Evolutionary conservation across 2,329 filamentous ascomycete species (phyloP).

Genomic region (Venturia pyrina): DNA sequence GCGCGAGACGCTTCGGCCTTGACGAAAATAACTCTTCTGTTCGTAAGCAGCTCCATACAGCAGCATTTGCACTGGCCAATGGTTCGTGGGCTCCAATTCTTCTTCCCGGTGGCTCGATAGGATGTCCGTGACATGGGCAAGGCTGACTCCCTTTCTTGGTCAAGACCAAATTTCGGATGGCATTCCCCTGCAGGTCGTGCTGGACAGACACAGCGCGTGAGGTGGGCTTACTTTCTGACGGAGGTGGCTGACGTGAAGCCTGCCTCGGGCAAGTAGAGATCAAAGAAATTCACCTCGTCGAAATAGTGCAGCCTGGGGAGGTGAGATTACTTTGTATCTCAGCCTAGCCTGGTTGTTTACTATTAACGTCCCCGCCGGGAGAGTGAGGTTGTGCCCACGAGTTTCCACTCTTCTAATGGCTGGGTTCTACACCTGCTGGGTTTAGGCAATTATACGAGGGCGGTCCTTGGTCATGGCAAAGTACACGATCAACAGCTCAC

Average conservation of each 20-base stretch:
- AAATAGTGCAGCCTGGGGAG: too few relatives aligned
- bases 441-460: too few relatives aligned
- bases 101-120: not conserved
- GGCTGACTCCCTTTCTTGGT: not conserved
- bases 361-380: too few relatives aligned
- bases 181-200: not conserved
- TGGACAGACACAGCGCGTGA: not conserved
- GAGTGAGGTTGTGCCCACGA: too few relatives aligned
- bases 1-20: not conserved
- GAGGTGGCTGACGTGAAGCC: not conserved
- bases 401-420: too few relatives aligned
- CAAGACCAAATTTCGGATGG: not conserved
- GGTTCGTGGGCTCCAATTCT: not conserved
- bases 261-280: too few relatives aligned
- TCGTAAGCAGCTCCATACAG: not conserved
- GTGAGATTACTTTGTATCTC: too few relatives aligned
- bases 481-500: too few relatives aligned
- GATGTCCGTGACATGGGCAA: not conserved
- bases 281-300: too few relatives aligned
- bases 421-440: too few relatives aligned
- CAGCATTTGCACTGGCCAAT: not conserved
- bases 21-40: not conserved
- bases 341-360: too few relatives aligned
- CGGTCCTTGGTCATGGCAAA: too few relatives aligned
- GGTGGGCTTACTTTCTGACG: not conserved